phyloP scores from a whole-genome alignment of 2,329 filamentous ascomycete species.

The Sclerotinia glacialis region DNA sequence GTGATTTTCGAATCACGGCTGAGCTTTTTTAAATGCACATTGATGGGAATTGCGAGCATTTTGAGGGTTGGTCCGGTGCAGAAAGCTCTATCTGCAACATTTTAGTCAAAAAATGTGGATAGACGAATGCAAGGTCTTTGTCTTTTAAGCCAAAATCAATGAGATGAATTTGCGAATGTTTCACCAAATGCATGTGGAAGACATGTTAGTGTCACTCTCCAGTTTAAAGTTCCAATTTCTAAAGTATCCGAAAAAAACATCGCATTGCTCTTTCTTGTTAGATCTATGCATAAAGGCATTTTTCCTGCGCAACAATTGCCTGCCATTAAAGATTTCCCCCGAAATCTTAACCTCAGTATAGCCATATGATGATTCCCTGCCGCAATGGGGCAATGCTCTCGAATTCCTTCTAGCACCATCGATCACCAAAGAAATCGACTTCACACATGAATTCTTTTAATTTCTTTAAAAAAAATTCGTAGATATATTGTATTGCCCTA shows the following conservation, averaged over 20 bases:
- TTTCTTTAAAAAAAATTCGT: background rate
- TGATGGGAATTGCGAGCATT: background rate
- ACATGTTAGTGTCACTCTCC: background rate
- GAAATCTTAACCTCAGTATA: background rate
- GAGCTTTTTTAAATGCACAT: background rate
- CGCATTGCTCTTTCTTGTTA: background rate
- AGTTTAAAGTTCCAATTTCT: background rate
- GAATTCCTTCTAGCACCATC: background rate
- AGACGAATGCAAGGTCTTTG: rapidly evolving
- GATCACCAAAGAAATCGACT: background rate
- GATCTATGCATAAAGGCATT: too few species aligned
- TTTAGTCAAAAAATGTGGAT: too few species aligned
- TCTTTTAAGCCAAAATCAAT: background rate
- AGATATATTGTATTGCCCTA: background rate
- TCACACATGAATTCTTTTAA: background rate
- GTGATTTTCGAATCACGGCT: background rate
- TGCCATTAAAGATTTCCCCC: background rate
- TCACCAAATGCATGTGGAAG: background rate
- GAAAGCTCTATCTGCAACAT: background rate
- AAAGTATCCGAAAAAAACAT: background rate
- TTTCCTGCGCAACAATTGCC: too few species aligned
- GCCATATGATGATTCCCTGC: background rate
- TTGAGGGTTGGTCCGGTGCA: background rate
- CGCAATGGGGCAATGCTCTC: background rate
- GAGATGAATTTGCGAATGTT: background rate